Evolutionary conservation across 352 stramenopile genomes (phyloP), one percentile per base, ranked within the genome.

Genomic region (Phytopythium cucurbitacearum): DNA sequence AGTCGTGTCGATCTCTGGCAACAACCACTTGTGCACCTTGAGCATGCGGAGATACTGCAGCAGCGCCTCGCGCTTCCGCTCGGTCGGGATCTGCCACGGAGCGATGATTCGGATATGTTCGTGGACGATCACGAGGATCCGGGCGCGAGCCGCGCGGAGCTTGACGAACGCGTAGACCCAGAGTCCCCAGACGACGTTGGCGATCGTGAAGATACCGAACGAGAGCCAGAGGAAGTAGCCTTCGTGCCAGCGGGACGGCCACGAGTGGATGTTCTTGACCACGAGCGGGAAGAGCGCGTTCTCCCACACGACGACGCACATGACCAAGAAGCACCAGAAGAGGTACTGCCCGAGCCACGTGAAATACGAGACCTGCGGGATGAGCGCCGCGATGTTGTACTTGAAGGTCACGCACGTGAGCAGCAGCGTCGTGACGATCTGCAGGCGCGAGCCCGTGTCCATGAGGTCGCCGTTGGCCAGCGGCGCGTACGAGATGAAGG

Each of bases 341-440:
- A 87, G 65, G 38, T 85, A 87, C 48, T 68, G 57, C 40, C 83
- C 76, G 11, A 87, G 57, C 12, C 62, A 65, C 39, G 78, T 87
- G 39, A 85, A 78, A 45, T 89, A 89, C 50, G 76, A 80, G 5
- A 89, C 70, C 40, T 85, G 69, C 11, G 78, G 78, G 5, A 85
- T 75, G 0, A 77, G 48, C 1, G 60, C 63, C 32, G 69, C 63
- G 0, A 86, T 68, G 15, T 79, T 59, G 57, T 65, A 77, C 59
- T 86, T 86, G 61, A 85, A 87, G 21, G 69, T 83, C 51, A 87
- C 69, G 32, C 65, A 67, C 32, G 79, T 86, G 42, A 89, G 53
- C 45, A 89, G 49, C 61, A 89, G 53, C 12, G 78, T 82, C 35
- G 73, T 49, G 10, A 85, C 75, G 50, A 86, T 77, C 45, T 84